A percentile compares a stretch with the other conserved stretches of the same genome.
phyloP scores from a whole-genome alignment of 371 early-diverging fungal species.

The Syncephalis fuscata region DNA sequence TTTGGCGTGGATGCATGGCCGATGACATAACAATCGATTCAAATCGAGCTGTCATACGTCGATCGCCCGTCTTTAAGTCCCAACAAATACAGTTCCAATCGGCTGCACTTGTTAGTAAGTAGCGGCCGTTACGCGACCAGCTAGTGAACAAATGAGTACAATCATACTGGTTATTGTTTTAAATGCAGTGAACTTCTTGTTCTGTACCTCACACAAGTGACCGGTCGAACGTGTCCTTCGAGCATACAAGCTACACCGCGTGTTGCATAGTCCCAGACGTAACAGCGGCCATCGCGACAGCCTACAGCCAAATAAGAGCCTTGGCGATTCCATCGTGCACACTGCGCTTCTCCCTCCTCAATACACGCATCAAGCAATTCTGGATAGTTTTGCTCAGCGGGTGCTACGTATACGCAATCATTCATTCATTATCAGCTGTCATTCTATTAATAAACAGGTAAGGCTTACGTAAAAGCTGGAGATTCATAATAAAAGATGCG shows the following conservation, averaged over 20 bases:
- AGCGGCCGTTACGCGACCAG: slow-evolving; percentile 53
- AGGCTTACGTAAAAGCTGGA: no score
- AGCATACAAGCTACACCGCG: slow-evolving; percentile 52
- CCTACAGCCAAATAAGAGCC: slow-evolving; percentile 69
- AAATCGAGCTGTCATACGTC: slow-evolving; percentile 37
- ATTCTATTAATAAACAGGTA: no score
- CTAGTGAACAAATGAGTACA: slow-evolving; percentile 12
- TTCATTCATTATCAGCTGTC: no score
- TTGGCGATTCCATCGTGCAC: slow-evolving; percentile 45
- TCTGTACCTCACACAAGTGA: slow-evolving; percentile 58
- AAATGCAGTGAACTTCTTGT: neutral
- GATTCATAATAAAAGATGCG: no score
- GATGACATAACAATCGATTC: slow-evolving; percentile 41
- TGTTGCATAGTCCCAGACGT: slow-evolving; percentile 81
- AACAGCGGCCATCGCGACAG: slow-evolving; percentile 60
- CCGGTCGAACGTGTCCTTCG: slow-evolving; percentile 45
- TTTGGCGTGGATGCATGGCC: slow-evolving; percentile 50
- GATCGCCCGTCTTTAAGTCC: slow-evolving; percentile 47
- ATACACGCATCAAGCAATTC: slow-evolving; percentile 59
- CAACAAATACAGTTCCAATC: slow-evolving; percentile 80
- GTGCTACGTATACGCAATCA: slow-evolving; percentile 25
- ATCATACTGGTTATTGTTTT: neutral
- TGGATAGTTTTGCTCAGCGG: slow-evolving; percentile 74
- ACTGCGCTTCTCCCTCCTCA: slow-evolving; percentile 52
- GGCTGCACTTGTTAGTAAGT: slow-evolving; percentile 43